Conservation (phyloP, 148 eudicot genomes). For the Nepenthes gracilis region DNA sequence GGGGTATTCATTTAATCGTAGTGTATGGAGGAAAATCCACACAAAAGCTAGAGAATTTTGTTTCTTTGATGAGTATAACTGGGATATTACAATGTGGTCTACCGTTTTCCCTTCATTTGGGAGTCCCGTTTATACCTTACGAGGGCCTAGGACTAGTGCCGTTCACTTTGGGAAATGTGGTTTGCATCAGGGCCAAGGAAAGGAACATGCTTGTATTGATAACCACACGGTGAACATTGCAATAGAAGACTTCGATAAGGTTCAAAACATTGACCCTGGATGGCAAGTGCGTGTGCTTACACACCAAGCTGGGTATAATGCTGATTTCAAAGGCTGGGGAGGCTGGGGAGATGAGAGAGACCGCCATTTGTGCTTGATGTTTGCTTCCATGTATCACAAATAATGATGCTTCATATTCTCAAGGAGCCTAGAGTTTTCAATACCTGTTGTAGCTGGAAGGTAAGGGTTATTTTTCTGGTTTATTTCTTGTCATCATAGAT, state of each 20-base stretch:
- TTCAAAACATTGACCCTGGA: slow-evolving; percentile 35
- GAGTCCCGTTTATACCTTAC: slow-evolving; percentile 60
- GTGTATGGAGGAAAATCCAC: slow-evolving; percentile 76
- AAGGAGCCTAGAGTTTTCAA: too few species aligned
- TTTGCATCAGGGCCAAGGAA: slow-evolving; percentile 86
- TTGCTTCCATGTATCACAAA: slow-evolving; percentile 66
- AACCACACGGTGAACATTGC: slow-evolving; percentile 47
- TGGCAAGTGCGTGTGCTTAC: slow-evolving; percentile 53
- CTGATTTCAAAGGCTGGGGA: slow-evolving; percentile 95
- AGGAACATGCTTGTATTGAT: slow-evolving; percentile 46
- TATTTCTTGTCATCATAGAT: too few species aligned
- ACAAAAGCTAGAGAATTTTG: slow-evolving; percentile 63
- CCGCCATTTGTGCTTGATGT: slow-evolving; percentile 60
- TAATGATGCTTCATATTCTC: neutral
- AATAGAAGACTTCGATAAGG: slow-evolving; percentile 48
- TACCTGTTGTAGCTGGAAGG: too few species aligned
- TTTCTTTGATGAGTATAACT: slow-evolving; percentile 81
- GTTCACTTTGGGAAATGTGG: slow-evolving; percentile 94
- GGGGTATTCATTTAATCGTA: slow-evolving; percentile 79
- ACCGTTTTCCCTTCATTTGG: slow-evolving; percentile 91
- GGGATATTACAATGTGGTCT: slow-evolving; percentile 99
- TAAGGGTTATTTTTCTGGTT: too few species aligned
- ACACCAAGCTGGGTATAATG: slow-evolving; percentile 69
- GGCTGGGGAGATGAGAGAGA: slow-evolving; percentile 96
- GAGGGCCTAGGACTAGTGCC: slow-evolving; percentile 88